Percentiles rank a stretch among this genome's conserved stretches.
phyloP scores from a whole-genome alignment of 306 rosid genomes.

The Spatholobus suberectus region DNA sequence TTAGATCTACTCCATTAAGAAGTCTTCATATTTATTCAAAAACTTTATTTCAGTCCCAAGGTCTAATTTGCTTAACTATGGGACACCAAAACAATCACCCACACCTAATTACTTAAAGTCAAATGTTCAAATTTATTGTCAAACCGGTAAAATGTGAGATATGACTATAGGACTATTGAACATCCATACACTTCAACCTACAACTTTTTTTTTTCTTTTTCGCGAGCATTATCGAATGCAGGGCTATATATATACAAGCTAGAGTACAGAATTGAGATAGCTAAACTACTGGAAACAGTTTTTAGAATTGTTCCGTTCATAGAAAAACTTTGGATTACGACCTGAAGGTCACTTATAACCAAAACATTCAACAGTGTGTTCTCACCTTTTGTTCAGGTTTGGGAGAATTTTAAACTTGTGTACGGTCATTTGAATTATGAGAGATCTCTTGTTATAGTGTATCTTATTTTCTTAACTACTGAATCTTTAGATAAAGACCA shows the following conservation, averaged over 20 bases:
- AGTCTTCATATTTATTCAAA: background rate
- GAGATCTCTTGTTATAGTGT: too few relatives aligned
- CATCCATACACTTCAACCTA: background rate
- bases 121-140: constrained; percentile 16
- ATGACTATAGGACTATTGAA: background rate
- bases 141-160: background rate
- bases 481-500: too few relatives aligned
- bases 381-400: too few relatives aligned
- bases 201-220: background rate
- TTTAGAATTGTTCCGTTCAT: too few relatives aligned
- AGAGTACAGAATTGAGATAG: background rate
- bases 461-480: too few relatives aligned
- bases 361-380: too few relatives aligned
- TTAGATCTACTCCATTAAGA: background rate
- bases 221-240: background rate
- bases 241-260: too few relatives aligned
- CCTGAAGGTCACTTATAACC: too few relatives aligned
- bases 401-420: too few relatives aligned
- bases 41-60: too few relatives aligned
- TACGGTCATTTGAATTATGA: too few relatives aligned
- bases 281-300: background rate
- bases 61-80: background rate
- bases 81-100: background rate
- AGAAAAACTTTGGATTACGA: too few relatives aligned
- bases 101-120: constrained; percentile 27